Percentiles rank a stretch among this genome's conserved stretches.
Conservation (phyloP, 1,284 basidiomycete species). For the Leccinum griseonigrum region DNA sequence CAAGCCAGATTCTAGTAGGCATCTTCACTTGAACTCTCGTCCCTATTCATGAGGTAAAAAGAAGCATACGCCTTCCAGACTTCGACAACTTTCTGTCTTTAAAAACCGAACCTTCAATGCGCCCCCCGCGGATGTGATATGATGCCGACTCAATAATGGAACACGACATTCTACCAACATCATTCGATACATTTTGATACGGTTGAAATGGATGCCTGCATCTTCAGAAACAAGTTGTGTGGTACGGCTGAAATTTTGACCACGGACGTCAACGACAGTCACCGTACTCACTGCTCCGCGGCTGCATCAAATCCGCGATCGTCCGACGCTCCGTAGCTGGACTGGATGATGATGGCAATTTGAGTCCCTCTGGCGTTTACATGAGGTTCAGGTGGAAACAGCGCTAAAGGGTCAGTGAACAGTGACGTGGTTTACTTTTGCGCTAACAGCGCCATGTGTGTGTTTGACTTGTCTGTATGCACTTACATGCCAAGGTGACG, state of each 20-base stretch:
- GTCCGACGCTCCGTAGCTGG: background rate
- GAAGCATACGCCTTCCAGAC: background rate
- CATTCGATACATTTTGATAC: background rate
- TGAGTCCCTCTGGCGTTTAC: constrained; percentile 60
- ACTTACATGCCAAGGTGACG: constrained; percentile 43
- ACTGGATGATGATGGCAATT: background rate
- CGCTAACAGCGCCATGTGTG: background rate
- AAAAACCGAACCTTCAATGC: background rate
- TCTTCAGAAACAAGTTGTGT: background rate
- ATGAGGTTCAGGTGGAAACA: constrained; percentile 91
- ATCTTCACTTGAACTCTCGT: constrained; percentile 12
- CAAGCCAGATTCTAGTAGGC: background rate
- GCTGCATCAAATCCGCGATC: background rate
- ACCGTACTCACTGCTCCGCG: background rate
- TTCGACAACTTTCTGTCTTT: background rate
- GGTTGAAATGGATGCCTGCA: background rate
- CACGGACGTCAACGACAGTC: background rate
- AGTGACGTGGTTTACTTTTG: background rate
- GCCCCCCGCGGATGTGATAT: background rate
- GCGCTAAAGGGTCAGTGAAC: constrained; percentile 72
- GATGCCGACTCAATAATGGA: background rate
- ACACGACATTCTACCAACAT: background rate
- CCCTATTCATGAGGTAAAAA: background rate
- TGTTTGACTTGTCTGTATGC: constrained; percentile 85
- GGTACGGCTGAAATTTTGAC: background rate